A percentile compares a stretch with the other conserved stretches of the same genome.
These are phyloP conservation scores for Dioscorea alata DNA, from an alignment of 106 monocot genomes.

Conservation along the genomic window DNA sequence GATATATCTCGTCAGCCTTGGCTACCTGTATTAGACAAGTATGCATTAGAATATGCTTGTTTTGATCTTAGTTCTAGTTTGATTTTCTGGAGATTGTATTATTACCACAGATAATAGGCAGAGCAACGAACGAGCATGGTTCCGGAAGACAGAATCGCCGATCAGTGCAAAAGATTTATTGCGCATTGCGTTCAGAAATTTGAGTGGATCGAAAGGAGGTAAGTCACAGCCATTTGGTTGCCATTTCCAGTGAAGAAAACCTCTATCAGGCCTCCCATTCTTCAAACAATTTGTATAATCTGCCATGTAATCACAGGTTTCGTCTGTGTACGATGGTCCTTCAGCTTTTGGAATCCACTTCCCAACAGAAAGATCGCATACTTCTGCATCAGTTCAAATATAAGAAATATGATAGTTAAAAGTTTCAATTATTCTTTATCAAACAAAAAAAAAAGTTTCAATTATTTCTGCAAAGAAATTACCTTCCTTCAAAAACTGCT, in stretches of 20 bases:
- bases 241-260: slow-evolving; percentile 69
- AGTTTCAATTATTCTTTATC: too few relatives aligned
- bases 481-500: too few relatives aligned
- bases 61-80: too few relatives aligned
- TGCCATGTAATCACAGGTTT: slow-evolving; percentile 48
- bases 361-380: too few relatives aligned
- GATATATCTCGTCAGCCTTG: slow-evolving; percentile 29
- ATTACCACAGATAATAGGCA: slow-evolving; percentile 66
- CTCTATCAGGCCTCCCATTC: slow-evolving; percentile 66
- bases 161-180: slow-evolving; percentile 54
- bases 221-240: slow-evolving; percentile 52
- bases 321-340: slow-evolving; percentile 61
- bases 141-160: slow-evolving; percentile 74
- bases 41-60: not conserved
- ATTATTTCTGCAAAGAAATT: too few relatives aligned
- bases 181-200: slow-evolving; percentile 46
- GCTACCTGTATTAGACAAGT: slow-evolving; percentile 41
- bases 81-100: not conserved
- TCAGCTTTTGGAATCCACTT: too few relatives aligned
- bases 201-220: too few relatives aligned
- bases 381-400: too few relatives aligned
- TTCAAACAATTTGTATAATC: slow-evolving; percentile 54
- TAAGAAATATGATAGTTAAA: too few relatives aligned
- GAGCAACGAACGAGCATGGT: slow-evolving; percentile 59
- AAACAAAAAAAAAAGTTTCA: too few relatives aligned